Evolutionary conservation across 768 basidiomycete species (phyloP), one percentile per base, ranked within the genome.

Genomic region (Xanthoconium stramineum): DNA sequence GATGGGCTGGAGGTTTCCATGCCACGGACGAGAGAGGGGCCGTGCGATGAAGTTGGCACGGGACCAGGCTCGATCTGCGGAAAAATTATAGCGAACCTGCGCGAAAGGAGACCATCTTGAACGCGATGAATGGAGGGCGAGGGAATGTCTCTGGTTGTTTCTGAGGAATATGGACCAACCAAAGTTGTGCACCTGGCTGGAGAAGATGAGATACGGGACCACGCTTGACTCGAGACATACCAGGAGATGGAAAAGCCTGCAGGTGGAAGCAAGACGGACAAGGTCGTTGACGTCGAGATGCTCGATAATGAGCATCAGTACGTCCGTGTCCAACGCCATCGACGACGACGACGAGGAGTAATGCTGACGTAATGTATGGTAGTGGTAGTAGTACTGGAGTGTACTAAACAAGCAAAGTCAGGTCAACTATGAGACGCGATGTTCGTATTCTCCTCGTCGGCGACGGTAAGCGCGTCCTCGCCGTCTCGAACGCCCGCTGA

Each of bases 361-460:
- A 12, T 38, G 65, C 65, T 65, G 65, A 65, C 45, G 39, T 66
- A 66, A 66, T 56, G 32, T 29, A 17, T 35, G 42, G 49, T 33
- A 17, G 33, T 30, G 29, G 28, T 14, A 6, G 28, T 14, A 6
- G 33, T 30, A n/a, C 11, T 6, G 28, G 14, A 30, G 44, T n/a
- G 29, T 29, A 47, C 48, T 15, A 55, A 57, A 54, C 64, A 12
- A 49, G 63, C 51, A 46, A 30, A 36, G 55, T 61, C 59, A 47
- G 43, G 61, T 40, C 40, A 59, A 67, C 59, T 64, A 94, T 94
- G 90, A 80, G 93, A 69, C 82, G 92, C 73, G 94, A 97, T 85
- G 92, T 96, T 48, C 84, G 94, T 62, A 94, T 96, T 67, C 82
- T 95, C 57, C 84, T 97, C 67, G 92, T 95, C 60, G 94, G 94